Percentiles rank a stretch among this genome's conserved stretches.
These are phyloP conservation scores for Ilex aquifolium DNA, from an alignment of 257 asterid genomes.

Conservation along the genomic window DNA sequence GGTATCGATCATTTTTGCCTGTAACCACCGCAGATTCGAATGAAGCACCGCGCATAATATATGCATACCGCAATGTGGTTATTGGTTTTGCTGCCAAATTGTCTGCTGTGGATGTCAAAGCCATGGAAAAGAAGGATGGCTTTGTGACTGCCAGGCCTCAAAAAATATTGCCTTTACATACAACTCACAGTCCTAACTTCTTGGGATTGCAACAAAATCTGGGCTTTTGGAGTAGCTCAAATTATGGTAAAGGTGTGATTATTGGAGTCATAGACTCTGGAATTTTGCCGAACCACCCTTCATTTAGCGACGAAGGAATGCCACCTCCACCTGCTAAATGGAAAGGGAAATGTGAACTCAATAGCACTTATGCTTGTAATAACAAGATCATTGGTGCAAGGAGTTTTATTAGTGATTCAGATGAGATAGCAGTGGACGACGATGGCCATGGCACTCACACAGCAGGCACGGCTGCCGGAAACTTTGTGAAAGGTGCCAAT, in stretches of 20 bases:
- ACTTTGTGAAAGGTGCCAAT: constrained; percentile 38
- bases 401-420: background rate
- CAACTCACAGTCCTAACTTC: constrained; percentile 44
- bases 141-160: constrained; percentile 33
- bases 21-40: constrained; percentile 5
- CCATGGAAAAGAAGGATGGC: constrained; percentile 24
- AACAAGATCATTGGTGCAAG: constrained; percentile 56
- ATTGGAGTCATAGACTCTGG: constrained; percentile 47
- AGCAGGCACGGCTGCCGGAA: constrained; percentile 49
- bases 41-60: constrained; percentile 13
- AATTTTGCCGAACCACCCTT: constrained; percentile 35
- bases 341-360: constrained; percentile 39
- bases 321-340: constrained; percentile 46
- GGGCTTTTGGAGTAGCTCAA: constrained; percentile 46
- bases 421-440: constrained; percentile 14
- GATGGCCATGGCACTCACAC: constrained; percentile 54
- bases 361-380: constrained; percentile 18
- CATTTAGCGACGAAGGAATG: constrained; percentile 40
- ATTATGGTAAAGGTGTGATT: constrained; percentile 44
- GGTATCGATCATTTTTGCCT: constrained; percentile 36
- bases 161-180: constrained; percentile 20
- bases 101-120: constrained; percentile 23
- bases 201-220: constrained; percentile 35
- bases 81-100: constrained; percentile 44
- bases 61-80: constrained; percentile 34